These are phyloP conservation scores for Ormosia emarginata DNA, from an alignment of 306 rosid genomes.

Conservation along the genomic window DNA sequence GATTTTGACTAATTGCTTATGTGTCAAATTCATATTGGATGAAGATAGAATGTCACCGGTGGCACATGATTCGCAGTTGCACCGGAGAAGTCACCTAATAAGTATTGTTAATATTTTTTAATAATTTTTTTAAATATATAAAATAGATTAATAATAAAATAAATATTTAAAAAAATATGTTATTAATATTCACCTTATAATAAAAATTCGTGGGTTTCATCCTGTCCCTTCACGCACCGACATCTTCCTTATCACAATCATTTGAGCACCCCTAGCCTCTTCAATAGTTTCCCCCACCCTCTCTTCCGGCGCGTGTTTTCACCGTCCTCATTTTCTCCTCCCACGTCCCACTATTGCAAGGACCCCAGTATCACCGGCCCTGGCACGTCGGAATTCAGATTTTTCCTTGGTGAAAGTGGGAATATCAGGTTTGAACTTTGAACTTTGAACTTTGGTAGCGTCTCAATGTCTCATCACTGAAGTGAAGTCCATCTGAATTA, in stretches of 20 bases:
- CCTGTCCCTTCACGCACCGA: constrained; percentile 47
- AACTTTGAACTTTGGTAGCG: too few relatives aligned
- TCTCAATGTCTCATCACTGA: not conserved
- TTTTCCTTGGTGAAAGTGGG: not conserved
- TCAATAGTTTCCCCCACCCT: not conserved
- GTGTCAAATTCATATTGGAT: too few relatives aligned
- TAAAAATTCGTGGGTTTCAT: constrained; percentile 32
- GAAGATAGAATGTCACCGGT: too few relatives aligned
- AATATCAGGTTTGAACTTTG: not conserved
- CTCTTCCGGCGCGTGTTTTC: not conserved
- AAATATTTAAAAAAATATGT: too few relatives aligned
- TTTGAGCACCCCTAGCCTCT: constrained; percentile 40
- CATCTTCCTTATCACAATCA: constrained; percentile 62
- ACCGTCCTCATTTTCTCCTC: not conserved
- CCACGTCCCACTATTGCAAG: not conserved
- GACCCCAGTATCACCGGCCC: not conserved
- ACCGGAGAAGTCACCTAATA: too few relatives aligned
- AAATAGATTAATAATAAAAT: too few relatives aligned
- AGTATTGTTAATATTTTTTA: too few relatives aligned
- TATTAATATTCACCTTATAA: too few relatives aligned
- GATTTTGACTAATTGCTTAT: too few relatives aligned
- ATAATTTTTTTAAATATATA: too few relatives aligned
- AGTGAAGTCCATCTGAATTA: not conserved
- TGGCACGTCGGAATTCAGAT: not conserved
- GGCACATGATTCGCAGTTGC: too few relatives aligned